Conservation (phyloP, 2,329 filamentous ascomycete species). For the Ceratocystis smalleyi region DNA sequence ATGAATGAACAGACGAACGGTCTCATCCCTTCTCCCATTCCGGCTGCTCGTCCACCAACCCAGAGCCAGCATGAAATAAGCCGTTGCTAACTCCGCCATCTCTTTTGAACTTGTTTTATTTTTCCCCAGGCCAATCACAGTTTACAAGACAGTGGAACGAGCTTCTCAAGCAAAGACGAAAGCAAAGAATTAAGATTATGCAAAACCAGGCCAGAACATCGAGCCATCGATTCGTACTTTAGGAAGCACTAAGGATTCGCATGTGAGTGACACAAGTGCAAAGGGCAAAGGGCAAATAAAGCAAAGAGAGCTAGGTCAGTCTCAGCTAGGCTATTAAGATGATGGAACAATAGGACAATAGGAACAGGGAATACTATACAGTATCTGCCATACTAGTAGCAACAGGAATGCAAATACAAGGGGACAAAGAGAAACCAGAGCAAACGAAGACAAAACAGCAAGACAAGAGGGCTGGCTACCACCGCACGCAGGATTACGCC, state of each 20-base stretch:
- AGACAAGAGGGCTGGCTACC: not conserved
- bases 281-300: not conserved
- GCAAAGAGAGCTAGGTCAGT: not conserved
- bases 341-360: not conserved
- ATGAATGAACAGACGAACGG: no score
- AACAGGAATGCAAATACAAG: no score
- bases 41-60: not conserved
- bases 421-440: no score
- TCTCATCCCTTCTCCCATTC: no score
- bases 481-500: no score
- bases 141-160: not conserved
- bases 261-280: not conserved
- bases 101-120: not conserved
- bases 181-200: not conserved
- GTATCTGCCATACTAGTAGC: no score
- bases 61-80: not conserved
- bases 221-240: conserved; percentile 1
- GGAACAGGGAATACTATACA: not conserved
- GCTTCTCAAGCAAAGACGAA: not conserved
- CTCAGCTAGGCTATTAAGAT: not conserved
- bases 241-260: not conserved
- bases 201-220: not conserved
- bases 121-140: not conserved
- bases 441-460: not conserved
- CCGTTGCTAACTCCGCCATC: not conserved